phyloP scores from a whole-genome alignment of 2,329 filamentous ascomycete genomes.

The Orbilia ellipsospora region DNA sequence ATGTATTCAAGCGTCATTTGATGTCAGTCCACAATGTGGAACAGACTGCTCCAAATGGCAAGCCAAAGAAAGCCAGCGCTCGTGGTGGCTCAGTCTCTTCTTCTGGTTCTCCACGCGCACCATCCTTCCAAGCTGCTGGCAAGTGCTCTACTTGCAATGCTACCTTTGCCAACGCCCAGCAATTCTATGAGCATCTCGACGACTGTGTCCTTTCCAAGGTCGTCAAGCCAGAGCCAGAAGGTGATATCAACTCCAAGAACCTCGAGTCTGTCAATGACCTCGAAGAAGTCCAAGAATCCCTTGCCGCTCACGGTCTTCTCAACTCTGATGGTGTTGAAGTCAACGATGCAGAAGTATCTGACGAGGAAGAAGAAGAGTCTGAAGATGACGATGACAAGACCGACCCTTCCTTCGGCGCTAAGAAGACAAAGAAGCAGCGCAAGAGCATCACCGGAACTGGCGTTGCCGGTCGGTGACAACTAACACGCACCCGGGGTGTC shows the following conservation, averaged over 20 bases:
- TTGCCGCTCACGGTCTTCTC: constrained; percentile 57
- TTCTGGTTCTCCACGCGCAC: constrained; percentile 55
- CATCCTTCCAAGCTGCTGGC: constrained; percentile 65
- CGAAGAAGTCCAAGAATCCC: constrained; percentile 63
- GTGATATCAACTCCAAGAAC: constrained; percentile 73
- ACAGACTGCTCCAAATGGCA: constrained; percentile 89
- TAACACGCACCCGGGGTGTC: constrained; percentile 54
- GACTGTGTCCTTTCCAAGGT: constrained; percentile 78
- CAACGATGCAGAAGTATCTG: constrained; percentile 54
- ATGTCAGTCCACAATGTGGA: constrained; percentile 92
- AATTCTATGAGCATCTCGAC: constrained; percentile 96
- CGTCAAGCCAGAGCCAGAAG: constrained; percentile 76
- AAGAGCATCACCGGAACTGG: constrained; percentile 51
- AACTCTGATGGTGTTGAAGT: constrained; percentile 55
- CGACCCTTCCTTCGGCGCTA: constrained; percentile 64
- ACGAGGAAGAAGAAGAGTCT: constrained; percentile 70
- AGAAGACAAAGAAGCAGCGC: constrained; percentile 53
- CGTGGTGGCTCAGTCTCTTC: constrained; percentile 57
- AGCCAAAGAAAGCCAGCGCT: constrained; percentile 72
- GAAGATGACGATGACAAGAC: constrained; percentile 70
- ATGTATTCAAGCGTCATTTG: constrained; percentile 94
- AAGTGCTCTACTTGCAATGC: constrained; percentile 92
- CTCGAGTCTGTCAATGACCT: constrained; percentile 73
- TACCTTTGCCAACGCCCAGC: constrained; percentile 86
- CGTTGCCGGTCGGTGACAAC: constrained; percentile 56